A percentile compares a stretch with the other conserved stretches of the same genome.
phyloP scores from a whole-genome alignment of 2,329 filamentous ascomycete genomes.

The Juglanconis juglandina region DNA sequence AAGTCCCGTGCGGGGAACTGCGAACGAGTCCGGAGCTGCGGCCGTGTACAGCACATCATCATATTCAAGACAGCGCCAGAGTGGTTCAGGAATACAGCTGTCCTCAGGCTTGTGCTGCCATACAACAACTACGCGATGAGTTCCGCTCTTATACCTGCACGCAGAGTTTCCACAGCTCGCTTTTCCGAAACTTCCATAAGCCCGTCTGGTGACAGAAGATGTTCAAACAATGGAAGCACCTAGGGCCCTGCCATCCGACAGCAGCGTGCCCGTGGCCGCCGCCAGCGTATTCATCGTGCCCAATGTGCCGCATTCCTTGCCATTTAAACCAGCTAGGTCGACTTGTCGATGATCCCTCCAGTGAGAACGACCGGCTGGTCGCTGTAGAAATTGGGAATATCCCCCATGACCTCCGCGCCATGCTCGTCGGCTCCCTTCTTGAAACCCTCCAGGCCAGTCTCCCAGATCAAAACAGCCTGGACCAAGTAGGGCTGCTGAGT shows the following conservation, averaged over 20 bases:
- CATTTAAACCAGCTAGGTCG: neutral
- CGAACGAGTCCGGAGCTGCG: too few species aligned
- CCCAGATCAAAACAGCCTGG: slow-evolving; percentile 30
- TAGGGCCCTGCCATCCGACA: neutral
- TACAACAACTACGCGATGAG: too few species aligned
- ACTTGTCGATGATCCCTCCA: neutral
- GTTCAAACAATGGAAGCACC: neutral
- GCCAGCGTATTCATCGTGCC: neutral
- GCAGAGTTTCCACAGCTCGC: too few species aligned
- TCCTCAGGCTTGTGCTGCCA: too few species aligned
- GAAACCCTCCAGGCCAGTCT: slow-evolving; percentile 23
- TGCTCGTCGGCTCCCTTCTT: slow-evolving; percentile 18
- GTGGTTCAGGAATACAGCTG: too few species aligned
- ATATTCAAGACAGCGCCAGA: too few species aligned
- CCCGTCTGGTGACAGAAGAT: too few species aligned
- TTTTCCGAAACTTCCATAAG: too few species aligned
- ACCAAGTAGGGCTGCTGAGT: slow-evolving; percentile 23
- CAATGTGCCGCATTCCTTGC: neutral
- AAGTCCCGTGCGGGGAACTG: too few species aligned
- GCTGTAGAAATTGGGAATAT: slow-evolving; percentile 32
- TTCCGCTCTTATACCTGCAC: too few species aligned
- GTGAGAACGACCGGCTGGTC: slow-evolving; percentile 14
- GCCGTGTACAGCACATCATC: too few species aligned
- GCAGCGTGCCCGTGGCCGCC: too few species aligned
- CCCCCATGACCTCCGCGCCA: slow-evolving; percentile 24